Conservation (phyloP, 257 asterid genomes). For the Solanum virginianum region DNA sequence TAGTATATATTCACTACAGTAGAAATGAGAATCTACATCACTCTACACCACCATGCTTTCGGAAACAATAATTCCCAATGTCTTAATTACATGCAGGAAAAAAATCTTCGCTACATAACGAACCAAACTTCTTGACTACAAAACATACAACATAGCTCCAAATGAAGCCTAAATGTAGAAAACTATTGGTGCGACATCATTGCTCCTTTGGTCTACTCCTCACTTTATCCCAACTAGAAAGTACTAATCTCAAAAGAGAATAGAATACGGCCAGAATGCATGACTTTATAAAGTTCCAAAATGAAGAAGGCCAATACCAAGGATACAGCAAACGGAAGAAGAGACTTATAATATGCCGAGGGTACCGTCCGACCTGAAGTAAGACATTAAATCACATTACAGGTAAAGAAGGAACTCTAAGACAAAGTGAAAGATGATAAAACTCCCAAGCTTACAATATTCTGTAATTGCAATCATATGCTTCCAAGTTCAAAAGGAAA, state of each 20-base stretch:
- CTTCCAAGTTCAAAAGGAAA: not conserved
- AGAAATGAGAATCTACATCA: not conserved
- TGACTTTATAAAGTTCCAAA: constrained; percentile 66
- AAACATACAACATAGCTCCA: not conserved
- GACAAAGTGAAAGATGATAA: not conserved
- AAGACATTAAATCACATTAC: not conserved
- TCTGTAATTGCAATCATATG: not conserved
- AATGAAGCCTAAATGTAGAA: not conserved
- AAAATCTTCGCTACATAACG: not conserved
- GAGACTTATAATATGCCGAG: constrained; percentile 69
- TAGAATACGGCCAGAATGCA: constrained; percentile 44
- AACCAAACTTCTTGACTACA: not conserved
- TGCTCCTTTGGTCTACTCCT: constrained; percentile 14
- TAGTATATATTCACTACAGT: not conserved
- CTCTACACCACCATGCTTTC: not conserved
- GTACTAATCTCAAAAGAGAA: constrained; percentile 33
- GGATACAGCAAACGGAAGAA: constrained; percentile 75
- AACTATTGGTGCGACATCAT: not conserved
- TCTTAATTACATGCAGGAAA: not conserved
- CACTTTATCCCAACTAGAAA: constrained; percentile 41
- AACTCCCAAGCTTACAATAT: not conserved
- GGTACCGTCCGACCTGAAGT: constrained; percentile 67
- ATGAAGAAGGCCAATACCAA: constrained; percentile 97
- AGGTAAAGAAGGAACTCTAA: not conserved
- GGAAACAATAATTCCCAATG: not conserved